Percentiles rank a stretch among this genome's conserved stretches.
Evolutionary conservation across 441 rosid species (phyloP).

Genomic region (Erysimum cheiri): DNA sequence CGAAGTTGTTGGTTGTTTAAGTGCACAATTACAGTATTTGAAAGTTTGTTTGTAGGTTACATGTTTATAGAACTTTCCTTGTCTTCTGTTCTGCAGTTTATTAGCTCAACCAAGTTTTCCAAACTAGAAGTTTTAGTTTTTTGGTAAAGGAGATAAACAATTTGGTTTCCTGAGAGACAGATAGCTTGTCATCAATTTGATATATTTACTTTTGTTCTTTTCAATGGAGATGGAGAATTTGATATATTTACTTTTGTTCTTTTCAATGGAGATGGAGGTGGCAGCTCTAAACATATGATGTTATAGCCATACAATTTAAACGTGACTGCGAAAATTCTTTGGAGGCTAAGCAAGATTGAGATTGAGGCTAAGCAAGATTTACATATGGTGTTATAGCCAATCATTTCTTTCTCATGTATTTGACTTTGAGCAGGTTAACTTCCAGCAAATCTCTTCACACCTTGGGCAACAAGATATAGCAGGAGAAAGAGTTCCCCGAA

Average conservation of each 20-base stretch:
- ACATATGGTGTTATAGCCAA: no score
- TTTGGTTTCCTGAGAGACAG: background rate
- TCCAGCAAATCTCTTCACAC: conserved; percentile 97
- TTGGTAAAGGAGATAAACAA: background rate
- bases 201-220: no score
- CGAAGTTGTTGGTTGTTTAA: conserved; percentile 15
- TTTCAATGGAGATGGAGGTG: conserved; percentile 7
- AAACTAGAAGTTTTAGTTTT: background rate
- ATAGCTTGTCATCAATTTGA: background rate
- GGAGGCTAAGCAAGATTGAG: no score
- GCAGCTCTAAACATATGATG: conserved; percentile 5
- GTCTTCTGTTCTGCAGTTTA: no score
- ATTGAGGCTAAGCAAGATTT: no score
- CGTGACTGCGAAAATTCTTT: no score
- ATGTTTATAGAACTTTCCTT: no score
- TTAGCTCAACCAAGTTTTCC: conserved; percentile 22
- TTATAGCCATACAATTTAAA: no score
- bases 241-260: conserved; percentile 6
- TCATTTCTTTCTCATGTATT: conserved; percentile 26
- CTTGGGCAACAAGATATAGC: conserved; percentile 99
- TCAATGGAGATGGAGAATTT: no score
- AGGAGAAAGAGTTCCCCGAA: conserved; percentile 98
- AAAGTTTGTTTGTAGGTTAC: no score
- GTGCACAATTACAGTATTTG: no score
- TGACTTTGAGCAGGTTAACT: conserved; percentile 79